A percentile compares a stretch with the other conserved stretches of the same genome.
phyloP scores from a whole-genome alignment of 169 alveolate genomes.

The Eimeria falciformis region DNA sequence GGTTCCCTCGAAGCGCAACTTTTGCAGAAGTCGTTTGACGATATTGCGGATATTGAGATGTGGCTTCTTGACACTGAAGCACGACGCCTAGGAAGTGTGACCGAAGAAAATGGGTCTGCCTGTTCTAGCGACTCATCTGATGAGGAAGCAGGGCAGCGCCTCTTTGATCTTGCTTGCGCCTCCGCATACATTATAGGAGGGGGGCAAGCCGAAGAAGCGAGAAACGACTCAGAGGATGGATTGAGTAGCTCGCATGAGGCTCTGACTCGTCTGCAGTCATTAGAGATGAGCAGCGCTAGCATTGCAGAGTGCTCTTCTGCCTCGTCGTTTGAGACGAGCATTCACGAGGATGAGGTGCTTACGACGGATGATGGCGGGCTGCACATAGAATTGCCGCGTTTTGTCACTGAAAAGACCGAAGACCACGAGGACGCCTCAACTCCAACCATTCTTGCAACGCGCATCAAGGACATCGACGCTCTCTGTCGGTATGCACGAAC shows the following conservation, averaged over 20 bases:
- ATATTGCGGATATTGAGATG: slow-evolving; percentile 66
- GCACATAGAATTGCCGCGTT: neutral
- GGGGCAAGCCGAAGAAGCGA: neutral
- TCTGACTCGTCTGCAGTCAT: neutral
- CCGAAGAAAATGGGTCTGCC: neutral
- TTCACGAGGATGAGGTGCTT: neutral
- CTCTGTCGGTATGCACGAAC: neutral
- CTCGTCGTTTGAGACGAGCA: neutral
- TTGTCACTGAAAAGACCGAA: neutral
- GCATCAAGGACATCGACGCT: neutral
- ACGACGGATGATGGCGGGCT: neutral
- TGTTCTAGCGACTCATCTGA: slow-evolving; percentile 46
- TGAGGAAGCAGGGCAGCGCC: slow-evolving; percentile 19
- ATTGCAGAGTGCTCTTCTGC: neutral
- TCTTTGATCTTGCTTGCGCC: neutral
- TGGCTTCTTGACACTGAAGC: slow-evolving; percentile 40
- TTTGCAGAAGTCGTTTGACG: slow-evolving; percentile 16
- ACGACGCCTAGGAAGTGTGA: neutral
- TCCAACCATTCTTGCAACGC: neutral
- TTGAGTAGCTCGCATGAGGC: slow-evolving; percentile 2
- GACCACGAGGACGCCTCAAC: neutral
- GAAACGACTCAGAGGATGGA: neutral
- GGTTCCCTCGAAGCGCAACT: neutral
- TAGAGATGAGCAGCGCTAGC: neutral
- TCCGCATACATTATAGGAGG: neutral